Conservation (phyloP, 345 rosid species). For the Conringia planisiliqua region DNA sequence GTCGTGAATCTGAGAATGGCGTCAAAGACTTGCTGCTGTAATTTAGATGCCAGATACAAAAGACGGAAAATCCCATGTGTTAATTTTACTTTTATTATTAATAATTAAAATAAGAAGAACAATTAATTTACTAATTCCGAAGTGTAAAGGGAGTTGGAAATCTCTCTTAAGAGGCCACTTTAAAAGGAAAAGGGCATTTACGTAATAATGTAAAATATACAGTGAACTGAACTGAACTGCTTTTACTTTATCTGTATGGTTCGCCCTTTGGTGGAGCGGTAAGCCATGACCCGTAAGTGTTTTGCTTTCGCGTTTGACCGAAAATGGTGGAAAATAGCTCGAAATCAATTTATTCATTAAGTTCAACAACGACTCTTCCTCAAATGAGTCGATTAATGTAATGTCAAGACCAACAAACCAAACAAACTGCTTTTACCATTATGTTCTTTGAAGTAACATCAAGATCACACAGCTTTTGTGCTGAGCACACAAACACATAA, state of each 20-base stretch:
- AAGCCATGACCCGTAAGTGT: slow-evolving; percentile 1
- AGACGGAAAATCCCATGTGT: slow-evolving; percentile 29
- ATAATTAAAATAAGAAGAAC: neutral
- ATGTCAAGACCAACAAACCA: slow-evolving; percentile 14
- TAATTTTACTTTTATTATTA: neutral
- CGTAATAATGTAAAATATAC: slow-evolving; percentile 3
- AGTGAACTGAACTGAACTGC: neutral
- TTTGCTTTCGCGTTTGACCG: slow-evolving; percentile 6
- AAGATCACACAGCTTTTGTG: slow-evolving; percentile 15
- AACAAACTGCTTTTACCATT: slow-evolving; percentile 3
- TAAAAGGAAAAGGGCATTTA: neutral
- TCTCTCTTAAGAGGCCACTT: neutral
- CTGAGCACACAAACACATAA: neutral
- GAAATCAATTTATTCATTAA: neutral
- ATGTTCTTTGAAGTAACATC: neutral
- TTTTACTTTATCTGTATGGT: neutral
- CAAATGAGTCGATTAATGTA: neutral
- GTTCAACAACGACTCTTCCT: slow-evolving; percentile 9
- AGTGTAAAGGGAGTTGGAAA: neutral
- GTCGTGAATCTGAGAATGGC: slow-evolving; percentile 34
- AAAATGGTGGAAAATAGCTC: neutral
- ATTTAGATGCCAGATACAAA: slow-evolving; percentile 11
- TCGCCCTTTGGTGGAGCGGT: neutral
- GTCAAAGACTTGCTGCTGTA: slow-evolving; percentile 2
- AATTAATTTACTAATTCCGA: neutral